Percentiles rank a stretch among this genome's conserved stretches.
These are phyloP conservation scores for Fusarium pininemorale DNA, from an alignment of 2,329 filamentous ascomycete genomes.

Conservation along the genomic window DNA sequence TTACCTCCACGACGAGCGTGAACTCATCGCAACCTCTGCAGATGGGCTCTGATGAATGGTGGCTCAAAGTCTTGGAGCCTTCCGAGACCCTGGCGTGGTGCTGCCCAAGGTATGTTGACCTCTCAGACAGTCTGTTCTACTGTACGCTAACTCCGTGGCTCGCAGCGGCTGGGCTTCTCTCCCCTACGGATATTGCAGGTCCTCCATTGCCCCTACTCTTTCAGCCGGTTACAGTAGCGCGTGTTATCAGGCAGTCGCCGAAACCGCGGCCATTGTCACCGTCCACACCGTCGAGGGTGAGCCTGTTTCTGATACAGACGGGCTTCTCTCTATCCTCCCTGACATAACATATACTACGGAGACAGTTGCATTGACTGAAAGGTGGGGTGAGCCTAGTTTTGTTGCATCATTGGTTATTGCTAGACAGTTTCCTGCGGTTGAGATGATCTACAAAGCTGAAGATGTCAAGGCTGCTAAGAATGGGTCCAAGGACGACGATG, in stretches of 20 bases:
- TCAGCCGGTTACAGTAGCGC: background rate
- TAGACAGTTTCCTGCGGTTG: slow-evolving; percentile 15
- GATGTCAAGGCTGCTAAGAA: slow-evolving; percentile 11
- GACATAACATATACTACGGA: background rate
- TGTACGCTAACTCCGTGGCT: background rate
- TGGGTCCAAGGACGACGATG: background rate
- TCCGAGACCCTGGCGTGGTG: slow-evolving; percentile 37
- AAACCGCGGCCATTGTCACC: background rate
- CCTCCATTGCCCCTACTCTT: background rate
- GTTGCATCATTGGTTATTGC: background rate
- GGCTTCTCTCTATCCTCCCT: background rate
- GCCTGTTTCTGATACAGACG: background rate
- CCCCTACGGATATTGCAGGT: slow-evolving; percentile 10
- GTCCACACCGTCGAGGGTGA: slow-evolving; percentile 23
- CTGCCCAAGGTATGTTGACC: slow-evolving; percentile 30
- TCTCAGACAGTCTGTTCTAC: background rate
- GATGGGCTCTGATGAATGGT: background rate
- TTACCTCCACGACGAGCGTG: background rate
- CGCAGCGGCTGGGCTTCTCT: slow-evolving; percentile 22
- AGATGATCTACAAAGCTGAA: slow-evolving; percentile 22
- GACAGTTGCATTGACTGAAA: background rate
- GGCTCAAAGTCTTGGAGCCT: slow-evolving; percentile 7
- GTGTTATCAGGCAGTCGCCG: background rate
- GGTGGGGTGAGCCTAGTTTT: background rate
- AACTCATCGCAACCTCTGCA: background rate